Evolutionary conservation across 2,329 filamentous ascomycete species (phyloP).

Genomic region (Aspergillus melleus): DNA sequence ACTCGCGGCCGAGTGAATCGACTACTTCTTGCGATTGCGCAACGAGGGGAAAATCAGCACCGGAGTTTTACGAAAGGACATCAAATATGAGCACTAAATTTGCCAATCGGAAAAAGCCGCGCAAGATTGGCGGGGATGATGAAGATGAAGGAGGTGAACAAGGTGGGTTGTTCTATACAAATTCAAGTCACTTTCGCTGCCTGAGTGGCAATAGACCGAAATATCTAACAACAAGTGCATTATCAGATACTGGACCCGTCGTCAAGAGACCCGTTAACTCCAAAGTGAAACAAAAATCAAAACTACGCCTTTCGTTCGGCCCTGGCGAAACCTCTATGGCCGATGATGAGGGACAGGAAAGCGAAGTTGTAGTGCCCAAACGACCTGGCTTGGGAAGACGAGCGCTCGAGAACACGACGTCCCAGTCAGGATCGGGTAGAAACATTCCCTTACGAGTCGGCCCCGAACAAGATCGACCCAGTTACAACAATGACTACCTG

Average conservation of each 20-base stretch:
- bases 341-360: slow-evolving; percentile 55
- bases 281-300: slow-evolving; percentile 68
- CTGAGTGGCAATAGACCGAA: background rate
- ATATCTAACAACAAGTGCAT: slow-evolving; percentile 23
- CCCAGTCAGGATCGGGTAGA: slow-evolving; percentile 52
- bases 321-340: slow-evolving; percentile 57
- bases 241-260: slow-evolving; percentile 46
- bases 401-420: slow-evolving; percentile 66
- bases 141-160: slow-evolving; percentile 45
- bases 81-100: slow-evolving; percentile 57
- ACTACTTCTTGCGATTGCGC: background rate
- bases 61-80: background rate
- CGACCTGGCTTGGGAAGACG: slow-evolving; percentile 60
- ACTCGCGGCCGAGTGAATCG: slow-evolving; percentile 13
- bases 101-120: slow-evolving; percentile 64
- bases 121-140: slow-evolving; percentile 73
- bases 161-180: slow-evolving; percentile 41
- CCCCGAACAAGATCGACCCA: slow-evolving; percentile 69
- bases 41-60: too few relatives aligned
- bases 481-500: slow-evolving; percentile 83
- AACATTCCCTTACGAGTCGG: slow-evolving; percentile 59
- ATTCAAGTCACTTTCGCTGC: background rate
- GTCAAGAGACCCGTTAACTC: slow-evolving; percentile 53
- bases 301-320: slow-evolving; percentile 76
- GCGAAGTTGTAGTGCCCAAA: slow-evolving; percentile 61